phyloP scores from a whole-genome alignment of 495 filamentous ascomycete species.

The Xylaria cubensis region DNA sequence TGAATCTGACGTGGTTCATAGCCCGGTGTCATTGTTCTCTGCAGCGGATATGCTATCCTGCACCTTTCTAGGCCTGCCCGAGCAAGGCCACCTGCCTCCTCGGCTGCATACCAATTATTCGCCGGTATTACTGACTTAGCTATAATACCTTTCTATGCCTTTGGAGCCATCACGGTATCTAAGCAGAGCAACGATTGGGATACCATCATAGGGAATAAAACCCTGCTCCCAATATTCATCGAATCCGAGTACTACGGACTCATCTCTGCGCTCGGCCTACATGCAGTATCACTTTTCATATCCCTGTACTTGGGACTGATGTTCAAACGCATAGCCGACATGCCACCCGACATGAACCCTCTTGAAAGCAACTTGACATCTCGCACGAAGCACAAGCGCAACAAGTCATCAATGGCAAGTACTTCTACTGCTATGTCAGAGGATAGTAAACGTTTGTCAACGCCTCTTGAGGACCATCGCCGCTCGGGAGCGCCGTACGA shows the following conservation, averaged over 20 bases:
- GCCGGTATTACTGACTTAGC: conserved; percentile 73
- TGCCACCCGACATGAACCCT: conserved; percentile 93
- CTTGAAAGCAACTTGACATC: conserved; percentile 85
- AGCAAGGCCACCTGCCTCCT: conserved; percentile 72
- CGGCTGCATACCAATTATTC: conserved; percentile 85
- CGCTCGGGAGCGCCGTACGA: conserved; percentile 58
- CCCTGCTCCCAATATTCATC: conserved; percentile 61
- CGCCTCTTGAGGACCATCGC: conserved; percentile 55
- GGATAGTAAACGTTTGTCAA: conserved; percentile 56
- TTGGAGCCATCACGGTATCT: conserved; percentile 65
- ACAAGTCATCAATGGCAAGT: conserved; percentile 71
- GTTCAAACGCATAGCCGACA: conserved; percentile 77
- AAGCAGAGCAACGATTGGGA: conserved; percentile 65
- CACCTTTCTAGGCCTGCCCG: conserved; percentile 73
- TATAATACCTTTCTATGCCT: conserved; percentile 78
- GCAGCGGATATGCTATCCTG: conserved; percentile 76
- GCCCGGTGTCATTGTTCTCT: conserved; percentile 74
- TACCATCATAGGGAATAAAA: conserved; percentile 61
- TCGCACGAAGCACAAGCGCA: conserved; percentile 68
- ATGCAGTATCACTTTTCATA: conserved; percentile 71
- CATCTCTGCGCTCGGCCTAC: conserved; percentile 66
- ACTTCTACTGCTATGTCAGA: conserved; percentile 58
- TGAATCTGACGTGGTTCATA: conserved; percentile 27
- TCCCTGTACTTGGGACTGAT: conserved; percentile 73
- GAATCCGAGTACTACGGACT: conserved; percentile 68